Evolutionary conservation across 768 basidiomycete species (phyloP).

Genomic region (Russula lepida): DNA sequence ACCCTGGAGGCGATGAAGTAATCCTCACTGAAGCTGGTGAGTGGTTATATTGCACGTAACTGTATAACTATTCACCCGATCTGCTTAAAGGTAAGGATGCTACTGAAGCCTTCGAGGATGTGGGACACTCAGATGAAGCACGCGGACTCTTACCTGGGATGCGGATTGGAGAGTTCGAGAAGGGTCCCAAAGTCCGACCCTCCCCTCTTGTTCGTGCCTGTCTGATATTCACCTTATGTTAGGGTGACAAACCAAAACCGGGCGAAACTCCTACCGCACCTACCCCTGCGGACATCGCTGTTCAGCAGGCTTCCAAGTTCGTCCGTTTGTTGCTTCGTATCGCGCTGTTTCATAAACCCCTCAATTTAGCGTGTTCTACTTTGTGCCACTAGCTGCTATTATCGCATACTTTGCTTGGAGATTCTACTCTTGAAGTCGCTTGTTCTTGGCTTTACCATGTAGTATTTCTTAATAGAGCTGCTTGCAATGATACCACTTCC

Average conservation of each 20-base stretch:
- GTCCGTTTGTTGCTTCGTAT: not conserved
- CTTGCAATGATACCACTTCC: not conserved
- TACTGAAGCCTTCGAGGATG: conserved; percentile 98
- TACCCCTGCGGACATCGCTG: conserved; percentile 15
- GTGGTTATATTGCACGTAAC: conserved; percentile 23
- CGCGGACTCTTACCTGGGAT: conserved; percentile 88
- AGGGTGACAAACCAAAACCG: conserved; percentile 14
- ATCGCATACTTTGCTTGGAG: conserved; percentile 42
- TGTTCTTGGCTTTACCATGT: not conserved
- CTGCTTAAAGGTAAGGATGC: conserved; percentile 72
- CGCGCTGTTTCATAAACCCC: not conserved
- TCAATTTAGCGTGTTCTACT: conserved; percentile 29
- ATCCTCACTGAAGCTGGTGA: conserved; percentile 84
- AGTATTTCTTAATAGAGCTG: not conserved
- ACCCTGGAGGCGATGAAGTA: conserved; percentile 98
- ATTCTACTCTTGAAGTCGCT: conserved; percentile 24
- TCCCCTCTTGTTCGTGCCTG: not conserved
- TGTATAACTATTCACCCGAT: not conserved
- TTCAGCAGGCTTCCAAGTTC: conserved; percentile 22
- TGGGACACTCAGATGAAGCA: conserved; percentile 98
- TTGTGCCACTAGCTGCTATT: conserved; percentile 37
- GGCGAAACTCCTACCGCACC: conserved; percentile 10
- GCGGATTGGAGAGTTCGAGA: conserved; percentile 72
- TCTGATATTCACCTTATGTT: not conserved
- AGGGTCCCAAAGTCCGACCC: conserved; percentile 31